These are phyloP conservation scores for Nakataea oryzae DNA, from an alignment of 2,329 filamentous ascomycete genomes.

Conservation along the genomic window DNA sequence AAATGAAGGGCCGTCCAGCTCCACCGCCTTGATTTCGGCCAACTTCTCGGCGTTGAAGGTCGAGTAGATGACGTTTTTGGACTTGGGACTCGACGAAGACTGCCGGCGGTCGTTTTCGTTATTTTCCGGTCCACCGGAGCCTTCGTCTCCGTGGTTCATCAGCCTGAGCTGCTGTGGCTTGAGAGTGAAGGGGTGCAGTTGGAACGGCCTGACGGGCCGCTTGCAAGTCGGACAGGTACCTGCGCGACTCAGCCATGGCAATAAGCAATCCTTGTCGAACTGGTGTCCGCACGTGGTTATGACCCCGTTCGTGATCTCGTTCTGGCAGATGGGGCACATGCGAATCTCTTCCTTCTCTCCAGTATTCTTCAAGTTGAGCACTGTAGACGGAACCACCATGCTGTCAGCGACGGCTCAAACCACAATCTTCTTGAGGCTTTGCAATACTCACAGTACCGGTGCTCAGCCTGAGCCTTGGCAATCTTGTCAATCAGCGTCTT, in stretches of 20 bases:
- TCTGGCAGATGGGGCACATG: slow-evolving; percentile 80
- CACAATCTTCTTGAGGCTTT: neutral
- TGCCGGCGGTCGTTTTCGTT: slow-evolving; percentile 8
- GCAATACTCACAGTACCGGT: slow-evolving; percentile 52
- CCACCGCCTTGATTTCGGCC: slow-evolving; percentile 71
- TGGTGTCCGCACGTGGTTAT: slow-evolving; percentile 84
- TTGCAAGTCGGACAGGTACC: slow-evolving; percentile 82
- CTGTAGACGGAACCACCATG: slow-evolving; percentile 21
- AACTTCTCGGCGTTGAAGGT: slow-evolving; percentile 63
- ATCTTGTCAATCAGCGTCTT: slow-evolving; percentile 45
- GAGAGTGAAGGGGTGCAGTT: slow-evolving; percentile 78
- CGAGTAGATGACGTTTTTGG: slow-evolving; percentile 56
- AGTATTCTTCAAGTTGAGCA: slow-evolving; percentile 41
- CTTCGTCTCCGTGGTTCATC: neutral
- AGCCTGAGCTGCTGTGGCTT: slow-evolving; percentile 66
- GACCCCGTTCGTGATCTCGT: slow-evolving; percentile 64
- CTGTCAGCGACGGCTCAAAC: slow-evolving; percentile 9
- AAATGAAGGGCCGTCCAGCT: slow-evolving; percentile 63
- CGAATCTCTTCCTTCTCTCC: slow-evolving; percentile 55
- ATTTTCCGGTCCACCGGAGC: slow-evolving; percentile 3
- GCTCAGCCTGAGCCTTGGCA: slow-evolving; percentile 56
- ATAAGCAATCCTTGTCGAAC: slow-evolving; percentile 84
- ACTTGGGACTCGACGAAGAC: slow-evolving; percentile 7
- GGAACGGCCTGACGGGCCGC: slow-evolving; percentile 46
- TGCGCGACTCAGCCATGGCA: slow-evolving; percentile 64